Conservation (phyloP, 2,329 filamentous ascomycete species). For the Aureobasidium sp. region DNA sequence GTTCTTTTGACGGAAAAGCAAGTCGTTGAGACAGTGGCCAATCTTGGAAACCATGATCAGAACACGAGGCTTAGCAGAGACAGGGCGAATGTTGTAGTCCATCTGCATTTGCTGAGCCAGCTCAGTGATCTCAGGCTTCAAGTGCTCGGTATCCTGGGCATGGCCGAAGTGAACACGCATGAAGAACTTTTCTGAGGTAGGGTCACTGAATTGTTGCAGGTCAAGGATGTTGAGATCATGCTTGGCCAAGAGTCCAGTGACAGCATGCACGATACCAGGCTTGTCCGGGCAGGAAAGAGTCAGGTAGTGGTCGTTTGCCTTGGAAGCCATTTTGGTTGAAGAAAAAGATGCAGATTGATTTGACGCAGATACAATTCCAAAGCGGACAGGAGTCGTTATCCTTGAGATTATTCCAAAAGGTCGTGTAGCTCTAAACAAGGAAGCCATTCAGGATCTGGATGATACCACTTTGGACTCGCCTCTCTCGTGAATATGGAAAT, state of each 20-base stretch:
- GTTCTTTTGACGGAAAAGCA: constrained; percentile 70
- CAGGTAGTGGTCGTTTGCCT: constrained; percentile 55
- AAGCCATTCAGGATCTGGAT: constrained; percentile 1
- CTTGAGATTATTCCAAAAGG: constrained; percentile 7
- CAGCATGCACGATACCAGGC: constrained; percentile 75
- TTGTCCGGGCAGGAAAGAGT: constrained; percentile 79
- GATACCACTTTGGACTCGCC: neutral
- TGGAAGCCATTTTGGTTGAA: neutral
- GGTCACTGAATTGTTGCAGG: constrained; percentile 76
- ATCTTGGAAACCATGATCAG: constrained; percentile 89
- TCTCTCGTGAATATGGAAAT: neutral
- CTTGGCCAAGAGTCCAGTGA: constrained; percentile 66
- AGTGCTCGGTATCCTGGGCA: constrained; percentile 38
- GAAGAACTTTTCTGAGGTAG: constrained; percentile 67
- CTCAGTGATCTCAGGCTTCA: constrained; percentile 48
- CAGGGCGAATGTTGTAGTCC: constrained; percentile 62
- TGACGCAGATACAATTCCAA: neutral
- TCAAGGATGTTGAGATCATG: constrained; percentile 75
- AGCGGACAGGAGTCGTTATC: neutral
- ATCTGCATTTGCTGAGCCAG: constrained; percentile 58
- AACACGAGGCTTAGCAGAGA: constrained; percentile 62
- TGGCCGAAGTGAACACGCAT: constrained; percentile 80
- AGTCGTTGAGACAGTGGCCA: constrained; percentile 75
- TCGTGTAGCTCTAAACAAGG: constrained; percentile 1
- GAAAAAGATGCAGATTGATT: constrained; percentile 3